Evolutionary conservation across 768 basidiomycete genomes (phyloP).

Genomic region (Russula olivacea): DNA sequence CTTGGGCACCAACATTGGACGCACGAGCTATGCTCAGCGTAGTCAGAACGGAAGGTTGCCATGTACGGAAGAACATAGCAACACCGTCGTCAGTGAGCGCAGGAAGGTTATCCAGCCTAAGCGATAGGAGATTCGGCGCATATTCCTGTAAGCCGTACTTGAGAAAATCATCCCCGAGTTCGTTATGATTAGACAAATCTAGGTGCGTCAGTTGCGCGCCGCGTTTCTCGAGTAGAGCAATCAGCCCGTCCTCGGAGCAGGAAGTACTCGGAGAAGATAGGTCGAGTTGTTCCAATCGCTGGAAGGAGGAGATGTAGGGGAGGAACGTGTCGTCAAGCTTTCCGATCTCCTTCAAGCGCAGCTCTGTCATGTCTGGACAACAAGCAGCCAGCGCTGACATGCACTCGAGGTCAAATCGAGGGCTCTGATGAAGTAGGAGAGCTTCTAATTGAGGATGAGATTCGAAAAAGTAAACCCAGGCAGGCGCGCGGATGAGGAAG

Average conservation of each 20-base stretch:
- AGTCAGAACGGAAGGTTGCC: conserved; percentile 37
- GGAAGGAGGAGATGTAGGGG: conserved; percentile 43
- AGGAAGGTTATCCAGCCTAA: conserved; percentile 51
- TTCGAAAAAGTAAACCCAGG: conserved; percentile 73
- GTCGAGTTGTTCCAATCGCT: conserved; percentile 54
- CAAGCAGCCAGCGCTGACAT: conserved; percentile 48
- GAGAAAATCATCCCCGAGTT: conserved; percentile 57
- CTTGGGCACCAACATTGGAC: conserved; percentile 12
- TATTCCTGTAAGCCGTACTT: conserved; percentile 51
- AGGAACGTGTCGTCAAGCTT: conserved; percentile 62
- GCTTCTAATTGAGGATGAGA: conserved; percentile 55
- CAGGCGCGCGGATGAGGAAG: conserved; percentile 67
- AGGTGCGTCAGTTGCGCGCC: conserved; percentile 55
- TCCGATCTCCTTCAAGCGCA: conserved; percentile 77
- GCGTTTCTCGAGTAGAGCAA: conserved; percentile 48
- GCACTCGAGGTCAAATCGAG: conserved; percentile 74
- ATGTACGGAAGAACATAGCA: conserved; percentile 57
- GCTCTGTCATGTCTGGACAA: conserved; percentile 55
- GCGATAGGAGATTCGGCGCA: conserved; percentile 41
- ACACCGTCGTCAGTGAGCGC: conserved; percentile 69
- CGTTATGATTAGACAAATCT: conserved; percentile 63
- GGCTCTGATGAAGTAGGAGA: conserved; percentile 80
- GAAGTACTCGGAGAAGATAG: conserved; percentile 55
- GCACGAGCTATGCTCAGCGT: conserved; percentile 29
- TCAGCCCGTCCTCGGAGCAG: conserved; percentile 51